phyloP scores from a whole-genome alignment of 306 rosid species.

The Dalbergia cochinchinensis region DNA sequence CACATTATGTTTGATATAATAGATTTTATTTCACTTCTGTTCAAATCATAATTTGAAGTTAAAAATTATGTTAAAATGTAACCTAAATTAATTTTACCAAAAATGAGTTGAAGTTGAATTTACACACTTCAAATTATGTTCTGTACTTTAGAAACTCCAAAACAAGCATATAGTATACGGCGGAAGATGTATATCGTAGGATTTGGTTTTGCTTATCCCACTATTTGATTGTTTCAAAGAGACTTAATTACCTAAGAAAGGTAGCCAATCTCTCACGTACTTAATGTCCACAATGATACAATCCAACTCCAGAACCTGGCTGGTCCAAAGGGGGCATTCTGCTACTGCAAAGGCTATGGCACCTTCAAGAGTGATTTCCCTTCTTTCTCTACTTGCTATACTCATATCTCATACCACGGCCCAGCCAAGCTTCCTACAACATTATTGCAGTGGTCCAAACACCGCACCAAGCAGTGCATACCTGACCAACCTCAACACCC shows the following conservation, averaged over 20 bases:
- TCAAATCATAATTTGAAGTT: no score
- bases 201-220: not conserved
- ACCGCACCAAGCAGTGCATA: conserved; percentile 55
- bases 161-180: not conserved
- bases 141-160: no score
- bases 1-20: no score
- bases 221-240: conserved; percentile 40
- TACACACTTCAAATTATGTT: no score
- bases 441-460: no score
- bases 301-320: not conserved
- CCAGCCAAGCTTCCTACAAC: conserved; percentile 38
- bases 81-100: no score
- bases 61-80: no score
- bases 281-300: not conserved
- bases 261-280: not conserved
- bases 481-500: conserved; percentile 31
- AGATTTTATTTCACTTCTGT: no score
- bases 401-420: conserved; percentile 41
- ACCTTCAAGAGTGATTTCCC: conserved; percentile 23
- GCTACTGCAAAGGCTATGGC: conserved; percentile 13
- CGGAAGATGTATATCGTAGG: not conserved
- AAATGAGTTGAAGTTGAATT: no score
- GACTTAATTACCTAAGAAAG: not conserved
- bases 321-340: not conserved
- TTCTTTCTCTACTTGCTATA: conserved; percentile 20